These are phyloP conservation scores for Colletotrichum orchidophilum DNA, from an alignment of 2,329 filamentous ascomycete genomes.

Conservation along the genomic window DNA sequence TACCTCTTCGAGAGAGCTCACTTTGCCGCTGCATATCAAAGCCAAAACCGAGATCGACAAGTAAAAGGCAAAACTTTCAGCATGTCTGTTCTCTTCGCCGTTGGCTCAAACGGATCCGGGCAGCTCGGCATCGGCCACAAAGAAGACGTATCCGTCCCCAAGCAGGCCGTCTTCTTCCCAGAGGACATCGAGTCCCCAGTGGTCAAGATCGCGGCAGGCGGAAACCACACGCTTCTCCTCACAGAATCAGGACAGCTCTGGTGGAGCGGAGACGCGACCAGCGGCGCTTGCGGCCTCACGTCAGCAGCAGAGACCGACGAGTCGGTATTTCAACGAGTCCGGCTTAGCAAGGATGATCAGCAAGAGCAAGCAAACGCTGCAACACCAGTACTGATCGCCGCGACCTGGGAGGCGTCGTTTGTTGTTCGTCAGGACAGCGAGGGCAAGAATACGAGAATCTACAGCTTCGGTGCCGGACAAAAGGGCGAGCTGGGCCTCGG, in stretches of 20 bases:
- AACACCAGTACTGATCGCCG: slow-evolving; percentile 60
- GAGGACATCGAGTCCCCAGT: slow-evolving; percentile 45
- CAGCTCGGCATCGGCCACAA: slow-evolving; percentile 77
- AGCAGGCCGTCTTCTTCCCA: slow-evolving; percentile 66
- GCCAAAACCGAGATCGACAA: not conserved
- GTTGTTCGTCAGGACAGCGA: slow-evolving; percentile 60
- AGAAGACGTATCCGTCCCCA: slow-evolving; percentile 75
- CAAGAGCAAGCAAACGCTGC: slow-evolving; percentile 38
- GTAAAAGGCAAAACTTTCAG: not conserved
- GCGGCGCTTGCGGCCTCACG: slow-evolving; percentile 63
- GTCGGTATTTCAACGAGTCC: slow-evolving; percentile 51
- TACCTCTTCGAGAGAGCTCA: not conserved
- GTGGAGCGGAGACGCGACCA: slow-evolving; percentile 69
- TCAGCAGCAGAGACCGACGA: slow-evolving; percentile 39
- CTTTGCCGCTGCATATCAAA: no score
- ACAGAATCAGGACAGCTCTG: slow-evolving; percentile 68
- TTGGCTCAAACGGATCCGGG: slow-evolving; percentile 81
- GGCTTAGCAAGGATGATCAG: slow-evolving; percentile 44
- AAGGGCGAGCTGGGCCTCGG: slow-evolving; percentile 80
- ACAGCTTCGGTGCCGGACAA: slow-evolving; percentile 70
- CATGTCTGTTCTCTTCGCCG: slow-evolving; percentile 69
- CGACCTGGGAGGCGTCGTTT: slow-evolving; percentile 82
- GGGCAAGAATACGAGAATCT: slow-evolving; percentile 60
- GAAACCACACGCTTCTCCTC: slow-evolving; percentile 86
- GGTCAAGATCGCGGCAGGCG: slow-evolving; percentile 68